phyloP scores from a whole-genome alignment of 2,329 filamentous ascomycete species.

The Hypoxylon sp. region DNA sequence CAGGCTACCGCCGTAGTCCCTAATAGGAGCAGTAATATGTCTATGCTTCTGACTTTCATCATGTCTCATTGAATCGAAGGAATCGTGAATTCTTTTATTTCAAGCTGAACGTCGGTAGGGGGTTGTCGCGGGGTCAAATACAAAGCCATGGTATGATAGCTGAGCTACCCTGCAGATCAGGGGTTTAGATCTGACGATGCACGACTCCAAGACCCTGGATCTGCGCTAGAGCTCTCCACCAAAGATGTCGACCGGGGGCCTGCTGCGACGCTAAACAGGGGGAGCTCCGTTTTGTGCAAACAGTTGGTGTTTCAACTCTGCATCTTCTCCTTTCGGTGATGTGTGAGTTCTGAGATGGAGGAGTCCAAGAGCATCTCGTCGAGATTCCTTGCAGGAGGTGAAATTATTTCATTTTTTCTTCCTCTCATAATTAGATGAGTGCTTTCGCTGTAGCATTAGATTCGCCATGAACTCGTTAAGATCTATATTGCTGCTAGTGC shows the following conservation, averaged over 20 bases:
- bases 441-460: background rate
- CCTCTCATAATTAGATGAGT: background rate
- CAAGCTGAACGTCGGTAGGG: slow-evolving; percentile 21
- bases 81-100: slow-evolving; percentile 9
- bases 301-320: slow-evolving; percentile 47
- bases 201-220: slow-evolving; percentile 36
- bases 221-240: slow-evolving; percentile 38
- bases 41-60: slow-evolving; percentile 41
- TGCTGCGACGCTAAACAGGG: slow-evolving; percentile 34
- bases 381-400: background rate
- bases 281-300: slow-evolving; percentile 38
- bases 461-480: slow-evolving; percentile 41
- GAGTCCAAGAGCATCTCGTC: background rate
- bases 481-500: slow-evolving; percentile 37
- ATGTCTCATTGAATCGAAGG: slow-evolving; percentile 18
- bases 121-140: slow-evolving; percentile 42
- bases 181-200: slow-evolving; percentile 46
- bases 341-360: slow-evolving; percentile 11
- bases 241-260: slow-evolving; percentile 25
- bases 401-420: slow-evolving; percentile 9
- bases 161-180: slow-evolving; percentile 46
- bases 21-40: slow-evolving; percentile 26
- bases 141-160: slow-evolving; percentile 18
- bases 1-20: slow-evolving; percentile 39
- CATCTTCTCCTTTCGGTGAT: slow-evolving; percentile 34